Base-by-base conservation (phyloP, 306 rosid genomes). In the Alnus glutinosa region DNA sequence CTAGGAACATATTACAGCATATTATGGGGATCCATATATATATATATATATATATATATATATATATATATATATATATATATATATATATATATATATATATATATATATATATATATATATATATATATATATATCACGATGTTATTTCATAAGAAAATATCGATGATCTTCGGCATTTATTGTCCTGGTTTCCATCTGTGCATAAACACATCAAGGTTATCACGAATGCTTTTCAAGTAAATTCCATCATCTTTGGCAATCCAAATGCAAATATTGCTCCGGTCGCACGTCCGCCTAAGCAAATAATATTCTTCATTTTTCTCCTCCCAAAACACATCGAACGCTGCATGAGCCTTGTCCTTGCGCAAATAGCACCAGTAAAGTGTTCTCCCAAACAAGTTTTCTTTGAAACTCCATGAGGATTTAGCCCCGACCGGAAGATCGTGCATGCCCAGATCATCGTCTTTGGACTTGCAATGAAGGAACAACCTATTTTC, bases 171-270 rank as follows among this genome's bases (percentile, higher is more conserved):
- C 44, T 39, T 39, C 4, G 5, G 44, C 5, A 39, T 39, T 37
- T 39, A 39, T 5, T 0, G 44, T 39, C 4, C 44, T 39, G 44
- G 44, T 39, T 39, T 12, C 57, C 28, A 23, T 23, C 28, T 23
- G 28, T 23, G 28, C 28, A 23, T 23, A 23, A 23, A 23, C 28
- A 23, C 28, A 23, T 23, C 28, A 23, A 23, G 28, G 28, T 23
- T 23, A 23, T 23, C 28, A 23, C 28, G 28, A 23, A 23, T 23
- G 28, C 28, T 23, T 23, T 23, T 23, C 28, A 23, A 23, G 55
- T 69, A 75, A 75, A 81, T 5, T 48, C 81, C 85, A 18, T 39
- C 80, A 51, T 76, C 68, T 61, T 58, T 75, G 4, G 84, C 84
- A 1, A 2, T 48, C 84, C 84, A 81, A 34, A 70, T 34, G 55